A percentile compares a stretch with the other conserved stretches of the same genome.
phyloP scores from a whole-genome alignment of 495 filamentous ascomycete genomes.

The Penicillium cosmopolitanum region DNA sequence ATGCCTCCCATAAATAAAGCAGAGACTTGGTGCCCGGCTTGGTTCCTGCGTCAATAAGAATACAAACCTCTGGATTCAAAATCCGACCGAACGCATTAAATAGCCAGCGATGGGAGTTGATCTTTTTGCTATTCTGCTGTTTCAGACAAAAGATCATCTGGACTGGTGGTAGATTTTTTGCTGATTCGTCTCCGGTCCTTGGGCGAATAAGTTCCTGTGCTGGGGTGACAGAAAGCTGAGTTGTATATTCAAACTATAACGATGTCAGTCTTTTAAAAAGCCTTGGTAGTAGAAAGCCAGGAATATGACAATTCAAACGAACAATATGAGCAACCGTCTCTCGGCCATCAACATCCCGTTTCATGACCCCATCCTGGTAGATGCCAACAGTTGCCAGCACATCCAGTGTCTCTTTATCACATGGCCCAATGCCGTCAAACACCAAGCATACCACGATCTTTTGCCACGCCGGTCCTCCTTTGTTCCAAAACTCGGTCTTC shows the following conservation, averaged over 20 bases:
- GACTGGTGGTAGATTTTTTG: slow-evolving; percentile 9
- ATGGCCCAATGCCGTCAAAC: not conserved
- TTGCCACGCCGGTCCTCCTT: not conserved
- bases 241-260: slow-evolving; percentile 17
- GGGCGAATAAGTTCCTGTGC: slow-evolving; percentile 13
- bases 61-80: slow-evolving; percentile 1
- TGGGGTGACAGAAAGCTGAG: slow-evolving; percentile 14
- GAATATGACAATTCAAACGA: not conserved
- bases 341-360: not conserved
- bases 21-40: not conserved
- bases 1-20: not conserved
- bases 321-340: slow-evolving; percentile 1
- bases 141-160: slow-evolving; percentile 1
- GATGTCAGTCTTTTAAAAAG: not conserved
- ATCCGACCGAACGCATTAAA: not conserved
- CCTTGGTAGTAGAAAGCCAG: not conserved
- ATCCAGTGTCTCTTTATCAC: slow-evolving; percentile 2
- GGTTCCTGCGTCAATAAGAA: not conserved
- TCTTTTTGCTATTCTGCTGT: slow-evolving; percentile 6
- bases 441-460: not conserved
- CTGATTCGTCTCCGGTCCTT: not conserved
- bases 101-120: not conserved
- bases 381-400: not conserved
- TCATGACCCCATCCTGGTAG: not conserved
- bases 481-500: not conserved